Base-by-base conservation (phyloP, 805 yeast genomes). In the Starmerella floricola region DNA sequence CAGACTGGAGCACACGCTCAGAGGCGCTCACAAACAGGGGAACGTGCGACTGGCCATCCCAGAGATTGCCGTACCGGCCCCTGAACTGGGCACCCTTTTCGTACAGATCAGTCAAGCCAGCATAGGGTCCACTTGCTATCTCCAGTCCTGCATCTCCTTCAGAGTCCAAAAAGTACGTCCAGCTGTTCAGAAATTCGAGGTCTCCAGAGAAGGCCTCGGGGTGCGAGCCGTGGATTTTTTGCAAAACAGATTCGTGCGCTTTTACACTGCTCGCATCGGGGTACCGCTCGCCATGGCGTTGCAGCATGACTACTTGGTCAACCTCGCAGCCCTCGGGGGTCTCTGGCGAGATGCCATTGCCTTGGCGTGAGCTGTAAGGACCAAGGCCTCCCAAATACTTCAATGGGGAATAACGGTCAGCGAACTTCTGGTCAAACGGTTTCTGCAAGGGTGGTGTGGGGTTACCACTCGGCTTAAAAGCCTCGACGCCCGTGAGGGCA, bases 241-340 rank as follows among this genome's bases (percentile, higher is more conserved):
- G 27, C 15, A 47, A 33, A 58, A 55, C 54, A 42, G 58, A 57
- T 3, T 63, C 30, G 29, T 44, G 40, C 16, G 31, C 33, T 2
- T 31, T 33, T 2, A 36, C 32, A n/a, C 8, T 8, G 10, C 30
- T 36, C 3, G 38, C 28, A 2, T 59, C 55, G 8, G 68, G 73
- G 50, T 59, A 72, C 42, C 78, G 61, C 50, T 72, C 78, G 6
- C 77, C 77, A 45, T 73, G 78, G 53, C 78, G 66, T 43, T 67
- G 63, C 32, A 67, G 46, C 46, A 69, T 51, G 45, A 69, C 73
- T 3, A 70, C 76, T 50, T 73, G 77, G 40, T 69, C 69, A 27
- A 72, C 57, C 0, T 58, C 54, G 51, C 76, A 72, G 23, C 65
- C 65, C 1, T 47, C 56, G 6, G 79, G 79, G 1, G 63, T 55